Base-by-base conservation (phyloP, 208 protist genomes). In the Trypanosoma platydactyli region DNA sequence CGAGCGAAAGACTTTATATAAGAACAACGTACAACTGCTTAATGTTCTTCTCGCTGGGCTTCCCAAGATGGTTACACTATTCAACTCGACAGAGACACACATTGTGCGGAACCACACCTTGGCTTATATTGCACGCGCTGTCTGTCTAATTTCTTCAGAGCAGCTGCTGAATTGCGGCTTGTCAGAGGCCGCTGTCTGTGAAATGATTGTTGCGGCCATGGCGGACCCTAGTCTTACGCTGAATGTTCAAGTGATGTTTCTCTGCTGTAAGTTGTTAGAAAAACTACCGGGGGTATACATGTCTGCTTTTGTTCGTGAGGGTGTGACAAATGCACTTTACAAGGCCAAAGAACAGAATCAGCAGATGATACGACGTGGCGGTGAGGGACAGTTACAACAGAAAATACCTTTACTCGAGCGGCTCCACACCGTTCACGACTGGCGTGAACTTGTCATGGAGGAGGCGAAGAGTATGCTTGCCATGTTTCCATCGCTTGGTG, bases 301-400 rank as follows among this genome's bases (percentile, higher is more conserved):
- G 15, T 57, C 68, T 24, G 79, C 85, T 50, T 92, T 98, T 66
- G 71, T 89, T 16, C 84, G 92, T 46, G 92, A 97, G 60, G 94
- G 92, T 33, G 84, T 96, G 5, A 75, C 76, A 30, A 74, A 88
- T 56, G 68, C 68, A 3, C 62, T 94, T 30, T 46, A 69, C 50
- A 72, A 78, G 55, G 66, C 81, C 65, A 73, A 77, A 16, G 69
- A 44, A 30, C 63, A 63, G 35, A 74, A 68, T 61, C 35, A 61
- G 18, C 29, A 18, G n/a, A 29, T 0, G 16, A 9, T 20, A 3
- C 22, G 24, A 46, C 33, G 27, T 22, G 12, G 45, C 45, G 40
- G 16, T 53, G 27, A 58, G 38, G 58, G 54, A 12, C 16, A 22
- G 20, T 0, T 25, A 40, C 44, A 33, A n/a, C 61, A 59, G 1